phyloP scores from a whole-genome alignment of 352 stramenopile genomes.

The Lagenidium giganteum region DNA sequence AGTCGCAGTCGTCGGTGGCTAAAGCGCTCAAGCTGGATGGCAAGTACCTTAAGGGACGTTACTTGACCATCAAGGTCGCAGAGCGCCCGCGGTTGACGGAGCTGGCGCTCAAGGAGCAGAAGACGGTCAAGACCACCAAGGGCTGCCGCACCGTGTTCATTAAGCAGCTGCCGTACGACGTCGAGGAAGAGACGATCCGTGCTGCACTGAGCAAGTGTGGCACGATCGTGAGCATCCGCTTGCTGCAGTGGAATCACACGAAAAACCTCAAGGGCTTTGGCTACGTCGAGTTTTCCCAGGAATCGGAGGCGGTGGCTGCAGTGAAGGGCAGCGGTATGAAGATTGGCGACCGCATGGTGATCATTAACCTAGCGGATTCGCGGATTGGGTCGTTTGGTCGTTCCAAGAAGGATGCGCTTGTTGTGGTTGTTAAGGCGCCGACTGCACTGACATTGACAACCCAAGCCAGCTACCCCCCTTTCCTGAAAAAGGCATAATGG shows the following conservation, averaged over 20 bases:
- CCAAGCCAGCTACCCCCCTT: no score
- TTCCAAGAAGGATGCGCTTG: no score
- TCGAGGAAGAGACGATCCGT: constrained; percentile 80
- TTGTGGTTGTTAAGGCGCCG: no score
- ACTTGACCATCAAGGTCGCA: constrained; percentile 86
- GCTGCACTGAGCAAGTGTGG: constrained; percentile 84
- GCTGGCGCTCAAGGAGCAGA: constrained; percentile 64
- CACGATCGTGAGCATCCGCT: constrained; percentile 89
- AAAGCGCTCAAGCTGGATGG: constrained; percentile 86
- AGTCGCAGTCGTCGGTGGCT: constrained; percentile 47
- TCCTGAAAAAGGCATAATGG: no score
- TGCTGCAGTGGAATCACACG: constrained; percentile 92
- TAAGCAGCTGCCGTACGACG: constrained; percentile 88
- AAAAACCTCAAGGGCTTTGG: constrained; percentile 96
- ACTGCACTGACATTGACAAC: no score
- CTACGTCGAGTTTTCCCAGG: constrained; percentile 89
- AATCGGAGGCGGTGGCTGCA: constrained; percentile 65
- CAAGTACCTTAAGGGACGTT: constrained; percentile 85
- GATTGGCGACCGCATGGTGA: constrained; percentile 84
- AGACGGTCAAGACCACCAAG: constrained; percentile 49
- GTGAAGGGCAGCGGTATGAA: constrained; percentile 80
- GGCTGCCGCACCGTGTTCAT: constrained; percentile 86
- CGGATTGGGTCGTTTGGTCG: no score
- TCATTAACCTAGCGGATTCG: constrained; percentile 94
- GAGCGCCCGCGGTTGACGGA: constrained; percentile 70